These are phyloP conservation scores for Peterozyma toletana DNA, from an alignment of 805 yeast genomes.

Conservation along the genomic window DNA sequence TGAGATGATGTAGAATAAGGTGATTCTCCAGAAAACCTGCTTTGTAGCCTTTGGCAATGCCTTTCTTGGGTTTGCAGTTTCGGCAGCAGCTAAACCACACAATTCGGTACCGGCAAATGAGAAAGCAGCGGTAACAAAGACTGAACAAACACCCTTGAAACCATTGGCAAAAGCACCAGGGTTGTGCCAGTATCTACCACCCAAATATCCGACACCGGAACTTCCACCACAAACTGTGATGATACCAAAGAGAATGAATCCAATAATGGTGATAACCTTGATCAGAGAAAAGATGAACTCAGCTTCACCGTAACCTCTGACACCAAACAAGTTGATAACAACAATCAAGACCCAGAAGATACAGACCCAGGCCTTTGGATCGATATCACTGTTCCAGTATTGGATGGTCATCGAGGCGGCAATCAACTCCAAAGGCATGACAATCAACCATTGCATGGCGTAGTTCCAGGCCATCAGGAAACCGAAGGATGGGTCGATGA, in stretches of 20 bases:
- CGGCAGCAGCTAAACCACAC: constrained; percentile 61
- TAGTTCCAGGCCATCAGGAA: constrained; percentile 58
- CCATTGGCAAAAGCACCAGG: constrained; percentile 52
- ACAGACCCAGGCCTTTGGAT: constrained; percentile 50
- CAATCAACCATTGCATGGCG: constrained; percentile 47
- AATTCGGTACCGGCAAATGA: constrained; percentile 65
- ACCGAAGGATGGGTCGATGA: constrained; percentile 52
- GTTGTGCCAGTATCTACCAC: constrained; percentile 49
- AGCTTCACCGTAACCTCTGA: constrained; percentile 63
- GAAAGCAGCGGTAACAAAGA: constrained; percentile 55
- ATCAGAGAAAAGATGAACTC: constrained; percentile 49
- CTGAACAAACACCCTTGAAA: constrained; percentile 60
- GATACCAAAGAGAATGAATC: constrained; percentile 50
- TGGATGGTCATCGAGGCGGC: constrained; percentile 46
- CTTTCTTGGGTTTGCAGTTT: constrained; percentile 53
- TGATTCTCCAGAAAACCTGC: constrained; percentile 59
- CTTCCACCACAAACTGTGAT: constrained; percentile 55
- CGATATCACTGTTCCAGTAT: constrained; percentile 36
- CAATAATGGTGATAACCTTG: constrained; percentile 51
- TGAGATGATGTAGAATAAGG: constrained; percentile 49
- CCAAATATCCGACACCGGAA: constrained; percentile 46
- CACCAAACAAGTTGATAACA: constrained; percentile 51
- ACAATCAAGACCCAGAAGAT: constrained; percentile 46
- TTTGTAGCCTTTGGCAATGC: constrained; percentile 58
- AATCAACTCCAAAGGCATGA: constrained; percentile 47